A percentile compares a stretch with the other conserved stretches of the same genome.
Conservation (phyloP, 352 stramenopile species). For the Phytopythium chamaehyphon region DNA sequence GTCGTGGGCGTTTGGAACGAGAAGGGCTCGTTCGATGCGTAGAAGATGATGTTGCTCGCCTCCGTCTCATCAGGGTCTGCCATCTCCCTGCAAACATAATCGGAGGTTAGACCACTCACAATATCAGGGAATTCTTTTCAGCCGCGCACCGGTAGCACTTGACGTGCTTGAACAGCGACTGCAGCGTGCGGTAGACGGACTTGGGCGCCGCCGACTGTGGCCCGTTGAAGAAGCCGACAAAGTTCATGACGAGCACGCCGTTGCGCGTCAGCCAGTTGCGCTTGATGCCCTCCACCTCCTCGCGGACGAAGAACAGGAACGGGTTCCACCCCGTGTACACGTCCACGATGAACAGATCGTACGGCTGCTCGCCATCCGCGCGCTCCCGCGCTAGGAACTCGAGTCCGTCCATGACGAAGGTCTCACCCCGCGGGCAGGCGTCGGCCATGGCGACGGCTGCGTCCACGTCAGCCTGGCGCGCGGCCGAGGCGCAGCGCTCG, state of each 20-base stretch:
- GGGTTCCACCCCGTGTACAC: constrained; percentile 76
- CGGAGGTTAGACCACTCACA: too few species aligned
- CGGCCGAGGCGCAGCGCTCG: constrained; percentile 30
- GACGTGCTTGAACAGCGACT: constrained; percentile 63
- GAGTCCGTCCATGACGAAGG: constrained; percentile 64
- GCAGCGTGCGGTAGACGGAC: constrained; percentile 68
- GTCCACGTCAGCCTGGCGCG: constrained; percentile 22
- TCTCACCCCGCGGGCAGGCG: constrained; percentile 40
- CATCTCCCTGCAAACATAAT: constrained; percentile 33
- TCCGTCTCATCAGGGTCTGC: constrained; percentile 27
- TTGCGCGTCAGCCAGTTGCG: constrained; percentile 48
- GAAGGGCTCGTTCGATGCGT: constrained; percentile 64
- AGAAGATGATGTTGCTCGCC: constrained; percentile 72
- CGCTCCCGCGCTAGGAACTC: constrained; percentile 39
- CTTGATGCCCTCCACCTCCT: constrained; percentile 43
- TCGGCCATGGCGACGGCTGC: neutral
- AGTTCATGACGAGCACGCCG: constrained; percentile 76
- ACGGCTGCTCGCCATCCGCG: constrained; percentile 9
- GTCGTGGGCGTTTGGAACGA: constrained; percentile 53
- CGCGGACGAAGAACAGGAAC: constrained; percentile 62
- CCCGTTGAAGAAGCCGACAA: constrained; percentile 65
- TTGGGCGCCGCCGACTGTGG: constrained; percentile 42
- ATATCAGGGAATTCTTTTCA: neutral
- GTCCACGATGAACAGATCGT: constrained; percentile 63
- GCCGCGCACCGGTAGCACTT: constrained; percentile 42